A percentile compares a stretch with the other conserved stretches of the same genome.
Evolutionary conservation across 164 flowering plant genomes (phyloP).

Genomic region (Magnolia sinica): DNA sequence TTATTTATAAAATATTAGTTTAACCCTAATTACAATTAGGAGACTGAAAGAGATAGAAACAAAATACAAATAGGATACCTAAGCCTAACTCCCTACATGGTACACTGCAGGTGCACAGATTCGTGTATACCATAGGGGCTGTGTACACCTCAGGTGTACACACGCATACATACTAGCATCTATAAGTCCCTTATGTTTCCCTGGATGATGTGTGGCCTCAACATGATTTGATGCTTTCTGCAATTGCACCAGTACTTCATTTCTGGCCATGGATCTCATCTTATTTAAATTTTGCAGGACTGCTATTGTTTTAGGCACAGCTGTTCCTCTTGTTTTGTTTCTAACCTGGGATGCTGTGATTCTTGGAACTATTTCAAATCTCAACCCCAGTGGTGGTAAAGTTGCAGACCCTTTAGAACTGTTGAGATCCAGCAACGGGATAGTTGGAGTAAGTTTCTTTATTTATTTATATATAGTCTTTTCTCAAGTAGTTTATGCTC

Average conservation of each 20-base stretch:
- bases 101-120: no score
- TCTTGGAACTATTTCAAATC: constrained; percentile 61
- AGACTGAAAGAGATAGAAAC: no score
- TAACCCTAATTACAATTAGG: no score
- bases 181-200: no score
- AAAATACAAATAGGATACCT: no score
- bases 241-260: background rate
- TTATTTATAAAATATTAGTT: no score
- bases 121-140: no score
- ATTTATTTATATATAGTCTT: background rate
- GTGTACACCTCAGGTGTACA: no score
- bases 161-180: no score
- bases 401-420: constrained; percentile 69
- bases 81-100: no score
- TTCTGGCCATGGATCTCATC: background rate
- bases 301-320: constrained; percentile 83
- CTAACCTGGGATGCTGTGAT: constrained; percentile 91
- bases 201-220: no score
- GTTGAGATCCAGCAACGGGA: constrained; percentile 62
- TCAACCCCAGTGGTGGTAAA: constrained; percentile 33
- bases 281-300: constrained; percentile 48
- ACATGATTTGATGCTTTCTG: background rate
- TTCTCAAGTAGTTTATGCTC: background rate
- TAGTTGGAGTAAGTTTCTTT: constrained; percentile 63
- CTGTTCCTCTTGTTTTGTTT: constrained; percentile 79